Evolutionary conservation across 805 yeast genomes (phyloP), one percentile per base, ranked within the genome.

Genomic region (Sugiyamaella chiloensis): DNA sequence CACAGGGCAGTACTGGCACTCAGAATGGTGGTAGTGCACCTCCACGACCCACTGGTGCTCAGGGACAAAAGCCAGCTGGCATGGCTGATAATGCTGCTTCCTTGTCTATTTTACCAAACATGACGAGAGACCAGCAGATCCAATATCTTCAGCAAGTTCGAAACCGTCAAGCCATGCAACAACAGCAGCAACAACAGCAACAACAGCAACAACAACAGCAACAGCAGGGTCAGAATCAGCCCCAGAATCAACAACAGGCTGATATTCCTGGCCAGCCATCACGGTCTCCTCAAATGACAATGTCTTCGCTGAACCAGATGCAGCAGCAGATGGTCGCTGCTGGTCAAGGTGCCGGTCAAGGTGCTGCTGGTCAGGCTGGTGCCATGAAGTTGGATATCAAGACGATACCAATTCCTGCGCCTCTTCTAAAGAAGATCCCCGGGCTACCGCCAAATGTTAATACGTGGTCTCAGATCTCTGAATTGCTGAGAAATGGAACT

Each of bases 391-490:
- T 26, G 19, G 31, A 40, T 7, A 24, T 40, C 11, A 34, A 34
- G 20, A 34, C 37, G 4, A 34, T 34, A 16, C 37, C 87, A 2
- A 87, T 89, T 43, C 96, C 96, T 0, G 77, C 76, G 12, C 77
- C 79, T 2, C 63, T 87, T 21, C 66, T 87, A 17, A 72, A 75
- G 45, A 78, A 78, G 57, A 76, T 87, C 40, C 95, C 95, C 7
- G 83, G 78, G 40, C 70, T 87, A 27, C 96, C 96, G 0, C 82
- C 83, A 11, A 83, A 81, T 42, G 82, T 82, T 24, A 82, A 77
- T 55, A 86, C 95, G 5, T 89, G 96, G 96, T 78, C 80, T 19
- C 86, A 81, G 60, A 79, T 87, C 24, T 79, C 81, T 63, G 83
- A 81, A 35, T 74, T 81, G 55, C 65, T 80, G 37, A 76, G 79